phyloP scores from a whole-genome alignment of 352 stramenopile genomes.

The Thalassiosira pacifica region DNA sequence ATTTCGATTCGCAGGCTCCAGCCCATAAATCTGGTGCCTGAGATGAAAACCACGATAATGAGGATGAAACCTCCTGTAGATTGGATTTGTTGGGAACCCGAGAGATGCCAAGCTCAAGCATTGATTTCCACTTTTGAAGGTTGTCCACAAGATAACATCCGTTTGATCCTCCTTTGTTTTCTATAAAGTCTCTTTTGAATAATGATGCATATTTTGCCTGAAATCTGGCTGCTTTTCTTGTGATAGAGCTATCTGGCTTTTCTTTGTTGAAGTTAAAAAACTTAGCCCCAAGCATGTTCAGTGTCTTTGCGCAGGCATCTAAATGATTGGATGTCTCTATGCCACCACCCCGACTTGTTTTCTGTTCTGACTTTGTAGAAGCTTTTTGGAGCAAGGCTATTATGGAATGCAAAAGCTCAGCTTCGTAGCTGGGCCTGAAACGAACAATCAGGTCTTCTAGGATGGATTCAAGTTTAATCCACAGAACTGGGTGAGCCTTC shows the following conservation, averaged over 20 bases:
- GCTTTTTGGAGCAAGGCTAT: constrained; percentile 93
- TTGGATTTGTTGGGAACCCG: constrained; percentile 70
- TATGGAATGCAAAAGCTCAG: constrained; percentile 96
- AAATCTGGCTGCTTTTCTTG: constrained; percentile 66
- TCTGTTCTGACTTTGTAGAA: constrained; percentile 87
- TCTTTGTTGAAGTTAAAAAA: constrained; percentile 69
- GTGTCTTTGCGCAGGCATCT: constrained; percentile 61
- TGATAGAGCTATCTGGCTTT: constrained; percentile 41
- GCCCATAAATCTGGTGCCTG: constrained; percentile 84
- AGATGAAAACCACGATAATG: constrained; percentile 77
- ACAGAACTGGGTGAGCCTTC: constrained; percentile 86
- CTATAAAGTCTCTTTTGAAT: constrained; percentile 85
- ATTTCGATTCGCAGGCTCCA: constrained; percentile 66
- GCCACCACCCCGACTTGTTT: constrained; percentile 55
- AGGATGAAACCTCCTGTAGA: constrained; percentile 81
- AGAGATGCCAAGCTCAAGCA: constrained; percentile 79
- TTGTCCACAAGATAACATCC: constrained; percentile 70
- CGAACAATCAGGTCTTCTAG: constrained; percentile 98
- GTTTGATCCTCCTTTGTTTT: constrained; percentile 20
- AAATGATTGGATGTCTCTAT: constrained; percentile 33
- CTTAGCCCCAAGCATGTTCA: constrained; percentile 61
- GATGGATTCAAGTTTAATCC: constrained; percentile 95
- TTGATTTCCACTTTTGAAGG: constrained; percentile 84
- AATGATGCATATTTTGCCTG: constrained; percentile 58
- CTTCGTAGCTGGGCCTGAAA: constrained; percentile 96